phyloP scores from a whole-genome alignment of 768 basidiomycete genomes.

The Mycena filopes region DNA sequence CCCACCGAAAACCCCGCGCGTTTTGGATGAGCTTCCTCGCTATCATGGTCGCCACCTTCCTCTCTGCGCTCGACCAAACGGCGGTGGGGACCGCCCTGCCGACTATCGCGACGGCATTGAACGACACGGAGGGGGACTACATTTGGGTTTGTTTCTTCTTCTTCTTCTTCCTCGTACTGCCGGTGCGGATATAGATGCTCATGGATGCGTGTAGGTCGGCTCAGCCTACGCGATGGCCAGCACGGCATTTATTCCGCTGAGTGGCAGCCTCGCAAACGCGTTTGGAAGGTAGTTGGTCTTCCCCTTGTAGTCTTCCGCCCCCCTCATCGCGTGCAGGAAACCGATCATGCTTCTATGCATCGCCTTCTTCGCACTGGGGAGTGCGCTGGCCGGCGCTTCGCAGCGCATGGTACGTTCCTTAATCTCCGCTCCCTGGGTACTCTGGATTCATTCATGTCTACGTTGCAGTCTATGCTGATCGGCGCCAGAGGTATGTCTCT shows the following conservation, averaged over 20 bases:
- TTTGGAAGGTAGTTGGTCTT: slow-evolving; percentile 43
- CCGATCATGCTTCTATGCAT: slow-evolving; percentile 45
- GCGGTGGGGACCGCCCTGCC: slow-evolving; percentile 34
- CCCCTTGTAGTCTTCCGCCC: not conserved
- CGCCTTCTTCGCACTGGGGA: slow-evolving; percentile 51
- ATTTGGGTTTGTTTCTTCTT: slow-evolving; percentile 24
- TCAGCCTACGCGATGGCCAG: slow-evolving; percentile 52
- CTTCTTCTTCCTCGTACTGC: not conserved
- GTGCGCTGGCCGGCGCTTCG: slow-evolving; percentile 52
- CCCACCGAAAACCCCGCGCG: slow-evolving; percentile 22
- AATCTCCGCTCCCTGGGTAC: not conserved
- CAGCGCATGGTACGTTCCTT: slow-evolving; percentile 43
- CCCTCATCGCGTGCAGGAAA: slow-evolving; percentile 18
- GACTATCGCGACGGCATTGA: slow-evolving; percentile 29
- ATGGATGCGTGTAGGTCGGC: slow-evolving; percentile 42
- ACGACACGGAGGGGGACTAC: slow-evolving; percentile 33
- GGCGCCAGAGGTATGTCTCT: slow-evolving; percentile 43
- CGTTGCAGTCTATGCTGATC: slow-evolving; percentile 44
- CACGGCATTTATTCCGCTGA: slow-evolving; percentile 53
- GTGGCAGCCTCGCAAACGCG: slow-evolving; percentile 43
- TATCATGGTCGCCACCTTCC: slow-evolving; percentile 26
- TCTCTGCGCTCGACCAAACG: slow-evolving; percentile 31
- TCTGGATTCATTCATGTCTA: not conserved
- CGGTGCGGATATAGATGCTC: not conserved
- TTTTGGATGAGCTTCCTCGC: slow-evolving; percentile 34